A percentile compares a stretch with the other conserved stretches of the same genome.
These are phyloP conservation scores for Celoporthe dispersa DNA, from an alignment of 2,329 filamentous ascomycete genomes.

Conservation along the genomic window DNA sequence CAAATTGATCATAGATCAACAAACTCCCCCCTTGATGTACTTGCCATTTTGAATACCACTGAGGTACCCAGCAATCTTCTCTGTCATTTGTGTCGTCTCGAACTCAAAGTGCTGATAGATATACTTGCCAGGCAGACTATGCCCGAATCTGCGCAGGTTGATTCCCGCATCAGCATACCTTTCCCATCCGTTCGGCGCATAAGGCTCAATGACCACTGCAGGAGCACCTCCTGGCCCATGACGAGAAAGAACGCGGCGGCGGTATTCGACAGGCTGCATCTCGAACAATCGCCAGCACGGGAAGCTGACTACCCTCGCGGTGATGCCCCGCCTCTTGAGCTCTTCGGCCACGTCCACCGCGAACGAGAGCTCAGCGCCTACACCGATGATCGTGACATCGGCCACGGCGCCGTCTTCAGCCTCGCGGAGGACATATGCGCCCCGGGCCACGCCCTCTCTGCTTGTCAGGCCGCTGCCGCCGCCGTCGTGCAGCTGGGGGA, in stretches of 20 bases:
- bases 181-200: conserved; percentile 58
- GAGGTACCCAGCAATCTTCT: conserved; percentile 8
- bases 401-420: conserved; percentile 38
- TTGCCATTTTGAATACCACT: conserved; percentile 10
- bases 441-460: conserved; percentile 43
- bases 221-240: conserved; percentile 39
- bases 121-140: conserved; percentile 53
- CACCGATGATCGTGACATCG: conserved; percentile 45
- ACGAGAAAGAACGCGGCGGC: conserved; percentile 44
- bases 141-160: conserved; percentile 54
- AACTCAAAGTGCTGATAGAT: conserved; percentile 60
- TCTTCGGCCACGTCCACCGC: conserved; percentile 47
- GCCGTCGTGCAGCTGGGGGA: conserved; percentile 40
- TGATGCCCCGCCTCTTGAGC: conserved; percentile 39
- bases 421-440: conserved; percentile 46
- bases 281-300: conserved; percentile 45
- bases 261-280: conserved; percentile 40
- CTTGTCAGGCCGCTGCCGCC: conserved; percentile 31
- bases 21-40: conserved; percentile 22
- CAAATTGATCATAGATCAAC: conserved; percentile 8
- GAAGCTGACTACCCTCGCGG: conserved; percentile 42
- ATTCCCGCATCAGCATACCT: conserved; percentile 57
- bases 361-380: conserved; percentile 45
- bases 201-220: conserved; percentile 56
- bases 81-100: conserved; percentile 47